Evolutionary conservation across 345 rosid genomes (phyloP).

Genomic region (Leavenworthia alabamica): DNA sequence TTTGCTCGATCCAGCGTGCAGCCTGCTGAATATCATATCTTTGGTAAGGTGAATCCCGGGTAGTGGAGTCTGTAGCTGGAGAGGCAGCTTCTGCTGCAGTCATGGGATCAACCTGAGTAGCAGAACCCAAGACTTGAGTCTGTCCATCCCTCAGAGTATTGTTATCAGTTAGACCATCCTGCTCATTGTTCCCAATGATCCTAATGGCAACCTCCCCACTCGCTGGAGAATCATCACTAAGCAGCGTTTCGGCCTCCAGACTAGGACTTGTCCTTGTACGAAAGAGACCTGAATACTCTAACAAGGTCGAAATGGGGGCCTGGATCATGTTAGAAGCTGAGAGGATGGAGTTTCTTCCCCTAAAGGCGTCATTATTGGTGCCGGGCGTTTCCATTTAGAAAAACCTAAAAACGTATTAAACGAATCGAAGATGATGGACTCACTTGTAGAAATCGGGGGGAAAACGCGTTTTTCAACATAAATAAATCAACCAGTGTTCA

Average conservation of each 20-base stretch:
- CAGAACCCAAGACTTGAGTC: constrained; percentile 34
- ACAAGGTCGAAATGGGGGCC: constrained; percentile 78
- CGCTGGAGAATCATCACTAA: constrained; percentile 39
- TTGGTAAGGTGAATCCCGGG: constrained; percentile 85
- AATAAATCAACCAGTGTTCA: not conserved
- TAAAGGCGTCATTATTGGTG: constrained; percentile 49
- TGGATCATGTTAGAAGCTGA: constrained; percentile 82
- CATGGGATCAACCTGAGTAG: constrained; percentile 37
- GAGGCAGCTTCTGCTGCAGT: constrained; percentile 38
- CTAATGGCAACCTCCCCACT: constrained; percentile 89
- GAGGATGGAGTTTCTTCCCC: constrained; percentile 59
- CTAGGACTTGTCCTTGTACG: constrained; percentile 46
- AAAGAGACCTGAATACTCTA: constrained; percentile 89
- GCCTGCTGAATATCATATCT: constrained; percentile 99
- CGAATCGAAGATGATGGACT: not conserved
- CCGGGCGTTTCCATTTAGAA: constrained; percentile 75
- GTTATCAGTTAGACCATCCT: constrained; percentile 46
- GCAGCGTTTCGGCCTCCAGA: constrained; percentile 53
- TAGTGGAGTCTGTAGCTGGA: constrained; percentile 40
- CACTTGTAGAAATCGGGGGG: not conserved
- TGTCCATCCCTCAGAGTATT: constrained; percentile 46
- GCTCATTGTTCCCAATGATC: constrained; percentile 85
- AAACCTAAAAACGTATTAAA: constrained; percentile 38
- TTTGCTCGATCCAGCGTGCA: constrained; percentile 97
- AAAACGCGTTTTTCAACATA: constrained; percentile 1